Conservation (phyloP, 495 filamentous ascomycete genomes). For the Aspergillus saccharolyticus region DNA sequence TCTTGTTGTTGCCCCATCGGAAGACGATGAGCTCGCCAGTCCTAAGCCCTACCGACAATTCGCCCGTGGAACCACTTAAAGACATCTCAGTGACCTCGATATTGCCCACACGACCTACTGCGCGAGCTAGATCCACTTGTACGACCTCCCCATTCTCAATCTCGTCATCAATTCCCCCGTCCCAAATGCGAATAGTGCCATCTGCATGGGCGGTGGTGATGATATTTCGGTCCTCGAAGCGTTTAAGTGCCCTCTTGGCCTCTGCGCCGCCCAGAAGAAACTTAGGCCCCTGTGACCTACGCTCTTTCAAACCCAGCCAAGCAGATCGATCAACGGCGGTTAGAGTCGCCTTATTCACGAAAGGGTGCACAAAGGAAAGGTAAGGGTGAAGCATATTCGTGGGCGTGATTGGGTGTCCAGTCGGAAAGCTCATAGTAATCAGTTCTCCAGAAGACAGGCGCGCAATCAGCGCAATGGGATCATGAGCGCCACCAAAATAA, state of each 20-base stretch:
- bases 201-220: constrained; percentile 81
- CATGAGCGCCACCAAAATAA: constrained; percentile 80
- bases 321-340: constrained; percentile 65
- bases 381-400: constrained; percentile 86
- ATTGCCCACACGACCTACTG: constrained; percentile 73
- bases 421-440: constrained; percentile 83
- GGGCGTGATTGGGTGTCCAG: constrained; percentile 80
- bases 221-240: constrained; percentile 76
- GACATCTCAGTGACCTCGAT: constrained; percentile 70
- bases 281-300: constrained; percentile 63
- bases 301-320: constrained; percentile 88
- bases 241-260: constrained; percentile 57
- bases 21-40: constrained; percentile 83
- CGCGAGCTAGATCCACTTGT: constrained; percentile 79
- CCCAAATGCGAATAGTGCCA: constrained; percentile 83
- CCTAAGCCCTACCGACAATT: constrained; percentile 75
- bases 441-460: constrained; percentile 82
- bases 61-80: constrained; percentile 70
- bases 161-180: constrained; percentile 83
- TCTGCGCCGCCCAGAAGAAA: constrained; percentile 74
- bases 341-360: constrained; percentile 63
- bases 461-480: constrained; percentile 78
- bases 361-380: constrained; percentile 81
- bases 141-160: constrained; percentile 79
- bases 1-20: constrained; percentile 75